Evolutionary conservation across 352 stramenopile species (phyloP).

Genomic region (Phytophthora meadii): DNA sequence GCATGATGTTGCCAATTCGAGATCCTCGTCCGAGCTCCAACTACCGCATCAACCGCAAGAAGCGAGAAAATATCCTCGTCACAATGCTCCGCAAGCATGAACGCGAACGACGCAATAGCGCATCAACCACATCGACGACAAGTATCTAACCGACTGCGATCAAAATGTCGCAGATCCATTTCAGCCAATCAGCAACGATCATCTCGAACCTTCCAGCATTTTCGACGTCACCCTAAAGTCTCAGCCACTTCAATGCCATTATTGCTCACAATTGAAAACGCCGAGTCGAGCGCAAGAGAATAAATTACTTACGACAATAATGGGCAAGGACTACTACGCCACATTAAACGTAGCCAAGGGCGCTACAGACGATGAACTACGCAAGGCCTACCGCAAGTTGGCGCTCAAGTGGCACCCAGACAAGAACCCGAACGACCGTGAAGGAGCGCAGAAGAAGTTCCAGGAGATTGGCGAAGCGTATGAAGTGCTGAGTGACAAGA

Average conservation of each 20-base stretch:
- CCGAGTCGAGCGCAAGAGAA: slow-evolving; percentile 19
- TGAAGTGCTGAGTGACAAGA: slow-evolving; percentile 93
- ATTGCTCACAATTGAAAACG: slow-evolving; percentile 30
- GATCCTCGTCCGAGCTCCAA: slow-evolving; percentile 43
- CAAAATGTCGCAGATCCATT: slow-evolving; percentile 7
- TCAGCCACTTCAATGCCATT: slow-evolving; percentile 15
- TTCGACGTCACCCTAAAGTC: slow-evolving; percentile 11
- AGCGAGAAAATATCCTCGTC: slow-evolving; percentile 59
- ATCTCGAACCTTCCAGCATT: slow-evolving; percentile 44
- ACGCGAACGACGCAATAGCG: slow-evolving; percentile 13
- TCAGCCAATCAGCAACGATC: slow-evolving; percentile 11
- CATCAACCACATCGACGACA: slow-evolving; percentile 1
- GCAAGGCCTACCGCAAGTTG: slow-evolving; percentile 91
- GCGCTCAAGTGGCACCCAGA: slow-evolving; percentile 94
- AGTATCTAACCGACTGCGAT: neutral
- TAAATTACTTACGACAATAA: slow-evolving; percentile 31
- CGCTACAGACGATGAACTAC: slow-evolving; percentile 80
- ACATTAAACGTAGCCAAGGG: slow-evolving; percentile 72
- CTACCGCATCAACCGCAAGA: slow-evolving; percentile 49
- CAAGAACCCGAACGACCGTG: slow-evolving; percentile 91
- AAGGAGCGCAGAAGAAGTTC: slow-evolving; percentile 91
- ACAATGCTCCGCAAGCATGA: slow-evolving; percentile 62
- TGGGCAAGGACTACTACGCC: slow-evolving; percentile 91
- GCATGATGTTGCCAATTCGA: slow-evolving; percentile 68
- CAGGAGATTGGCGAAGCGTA: slow-evolving; percentile 94